Base-by-base conservation (phyloP, 495 filamentous ascomycete species). In the Lasiosphaeria hispida region DNA sequence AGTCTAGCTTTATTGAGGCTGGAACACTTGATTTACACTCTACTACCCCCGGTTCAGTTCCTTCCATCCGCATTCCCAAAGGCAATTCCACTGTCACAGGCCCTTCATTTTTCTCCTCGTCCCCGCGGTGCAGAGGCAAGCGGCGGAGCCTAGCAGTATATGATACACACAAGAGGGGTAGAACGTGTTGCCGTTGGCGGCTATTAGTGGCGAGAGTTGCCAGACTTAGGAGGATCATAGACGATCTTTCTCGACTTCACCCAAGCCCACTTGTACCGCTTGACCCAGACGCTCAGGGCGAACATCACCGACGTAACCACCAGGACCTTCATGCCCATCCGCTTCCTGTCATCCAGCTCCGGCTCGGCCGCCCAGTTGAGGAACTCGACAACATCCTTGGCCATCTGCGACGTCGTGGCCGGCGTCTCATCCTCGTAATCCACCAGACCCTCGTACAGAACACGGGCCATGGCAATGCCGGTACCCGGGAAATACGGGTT, bases 401-500 rank as follows among this genome's bases (percentile, higher is more conserved):
- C 95, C 95, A 99, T 97, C 80, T 99, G 95, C 49, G 92, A 96
- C 56, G 92, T 89, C 63, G 92, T 87, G 34, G 95, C 95, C 48
- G 91, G 88, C 35, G 95, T 97, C 55, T 86, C 90, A 63, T 99
- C 95, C 73, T 99, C 95, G 80, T 99, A 99, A 69, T 99, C 95
- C 53, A 99, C 95, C 34, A 99, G 77, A 55, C 92, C 95, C 64
- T 99, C 93, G 77, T 93, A 99, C 43, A 99, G 84, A 55, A 97
- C 93, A 81, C 95, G 92, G 66, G 87, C 92, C 95, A 99, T 99
- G 65, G 89, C 95, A 74, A 99, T 99, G 66, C 92, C 94, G 61
- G 94, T 97, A 65, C 95, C 95, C 50, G 94, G 94, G 85, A 99
- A 99, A 81, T 97, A 99, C 30, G 94, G 94, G 85, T 99, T 99